Conservation (phyloP, 2,329 filamentous ascomycete species). For the Penicillium carneum region DNA sequence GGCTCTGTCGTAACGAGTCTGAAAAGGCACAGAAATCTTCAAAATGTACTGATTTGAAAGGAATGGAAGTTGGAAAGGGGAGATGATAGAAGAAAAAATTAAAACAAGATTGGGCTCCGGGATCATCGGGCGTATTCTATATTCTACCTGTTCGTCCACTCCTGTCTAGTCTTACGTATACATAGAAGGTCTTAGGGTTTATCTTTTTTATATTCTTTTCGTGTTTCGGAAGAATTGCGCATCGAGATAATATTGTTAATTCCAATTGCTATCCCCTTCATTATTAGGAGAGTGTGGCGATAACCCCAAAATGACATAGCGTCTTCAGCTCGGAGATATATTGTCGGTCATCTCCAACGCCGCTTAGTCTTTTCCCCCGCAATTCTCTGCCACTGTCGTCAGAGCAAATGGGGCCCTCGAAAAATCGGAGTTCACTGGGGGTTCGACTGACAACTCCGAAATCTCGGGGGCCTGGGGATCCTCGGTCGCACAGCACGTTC, state of each 20-base stretch:
- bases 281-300: neutral
- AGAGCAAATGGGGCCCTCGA: neutral
- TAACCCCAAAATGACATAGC: neutral
- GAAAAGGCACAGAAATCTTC: slow-evolving; percentile 2
- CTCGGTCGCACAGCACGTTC: slow-evolving; percentile 35
- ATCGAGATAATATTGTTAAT: neutral
- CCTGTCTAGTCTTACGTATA: neutral
- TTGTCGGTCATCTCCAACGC: neutral
- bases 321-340: neutral
- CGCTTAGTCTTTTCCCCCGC: slow-evolving; percentile 10
- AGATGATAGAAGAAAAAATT: neutral
- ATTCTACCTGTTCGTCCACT: neutral
- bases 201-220: neutral
- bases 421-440: neutral
- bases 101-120: slow-evolving; percentile 20
- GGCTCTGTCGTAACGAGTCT: slow-evolving; percentile 18
- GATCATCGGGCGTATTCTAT: slow-evolving; percentile 5
- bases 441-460: slow-evolving; percentile 31
- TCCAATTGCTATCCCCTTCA: neutral
- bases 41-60: neutral
- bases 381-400: slow-evolving; percentile 8
- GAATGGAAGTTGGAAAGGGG: neutral
- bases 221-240: neutral
- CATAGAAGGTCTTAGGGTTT: neutral
- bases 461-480: slow-evolving; percentile 22